phyloP scores from a whole-genome alignment of 1,284 basidiomycete species.

The Pterula multifida region DNA sequence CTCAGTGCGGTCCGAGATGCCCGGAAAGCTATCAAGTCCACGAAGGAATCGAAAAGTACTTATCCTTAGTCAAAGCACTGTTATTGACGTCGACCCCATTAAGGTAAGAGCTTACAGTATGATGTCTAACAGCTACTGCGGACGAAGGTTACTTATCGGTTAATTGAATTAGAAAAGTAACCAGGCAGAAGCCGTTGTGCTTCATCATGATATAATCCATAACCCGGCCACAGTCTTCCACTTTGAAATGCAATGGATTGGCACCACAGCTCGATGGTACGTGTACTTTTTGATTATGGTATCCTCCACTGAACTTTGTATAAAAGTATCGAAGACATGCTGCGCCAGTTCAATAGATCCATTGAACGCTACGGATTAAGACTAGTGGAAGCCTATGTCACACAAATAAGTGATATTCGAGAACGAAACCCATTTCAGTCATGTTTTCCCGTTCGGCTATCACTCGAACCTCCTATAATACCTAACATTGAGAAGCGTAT shows the following conservation, averaged over 20 bases:
- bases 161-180: constrained; percentile 51
- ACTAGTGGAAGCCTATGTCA: constrained; percentile 86
- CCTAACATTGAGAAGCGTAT: constrained; percentile 58
- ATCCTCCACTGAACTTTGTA: no score
- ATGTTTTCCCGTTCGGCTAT: constrained; percentile 72
- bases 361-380: constrained; percentile 89
- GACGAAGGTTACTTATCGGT: not conserved
- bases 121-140: not conserved
- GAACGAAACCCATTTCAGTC: constrained; percentile 82
- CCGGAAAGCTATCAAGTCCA: constrained; percentile 25
- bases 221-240: constrained; percentile 88
- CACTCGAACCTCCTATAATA: constrained; percentile 59
- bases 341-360: constrained; percentile 75
- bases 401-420: constrained; percentile 75
- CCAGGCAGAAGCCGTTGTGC: constrained; percentile 76
- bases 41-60: constrained; percentile 49
- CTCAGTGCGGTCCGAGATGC: constrained; percentile 15
- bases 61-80: constrained; percentile 77
- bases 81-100: constrained; percentile 76
- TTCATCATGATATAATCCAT: constrained; percentile 89
- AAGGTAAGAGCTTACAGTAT: no score
- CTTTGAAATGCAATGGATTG: constrained; percentile 96
- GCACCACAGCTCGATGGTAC: constrained; percentile 75
- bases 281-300: no score
- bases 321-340: constrained; percentile 79